phyloP scores from a whole-genome alignment of 805 yeast genomes.

The Wickerhamomyces hampshirensis region DNA sequence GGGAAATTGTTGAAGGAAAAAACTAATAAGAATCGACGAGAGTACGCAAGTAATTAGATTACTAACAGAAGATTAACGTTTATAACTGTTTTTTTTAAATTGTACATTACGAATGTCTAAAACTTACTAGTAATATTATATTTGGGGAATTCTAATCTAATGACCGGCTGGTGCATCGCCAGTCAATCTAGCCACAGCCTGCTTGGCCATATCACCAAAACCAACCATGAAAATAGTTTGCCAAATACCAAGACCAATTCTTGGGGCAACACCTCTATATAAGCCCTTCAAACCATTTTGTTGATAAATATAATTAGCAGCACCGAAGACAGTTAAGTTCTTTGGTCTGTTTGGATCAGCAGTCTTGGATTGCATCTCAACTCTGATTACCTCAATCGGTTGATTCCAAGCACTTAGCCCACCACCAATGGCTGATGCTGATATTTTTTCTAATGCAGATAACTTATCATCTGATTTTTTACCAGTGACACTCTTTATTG shows the following conservation, averaged over 20 bases:
- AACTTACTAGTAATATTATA: too few relatives aligned
- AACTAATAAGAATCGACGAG: constrained; percentile 1
- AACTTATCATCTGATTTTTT: constrained; percentile 61
- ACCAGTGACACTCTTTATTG: constrained; percentile 58
- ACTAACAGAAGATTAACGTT: too few relatives aligned
- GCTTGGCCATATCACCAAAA: constrained; percentile 89
- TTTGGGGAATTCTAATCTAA: neutral
- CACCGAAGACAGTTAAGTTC: constrained; percentile 71
- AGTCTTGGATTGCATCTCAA: constrained; percentile 97
- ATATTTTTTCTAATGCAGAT: constrained; percentile 72
- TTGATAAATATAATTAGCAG: constrained; percentile 77
- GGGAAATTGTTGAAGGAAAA: constrained; percentile 17
- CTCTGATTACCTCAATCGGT: constrained; percentile 96
- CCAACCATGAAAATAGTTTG: constrained; percentile 99
- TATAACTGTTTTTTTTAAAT: too few relatives aligned
- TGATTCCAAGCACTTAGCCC: constrained; percentile 98
- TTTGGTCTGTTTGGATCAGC: constrained; percentile 93
- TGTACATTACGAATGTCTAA: too few relatives aligned
- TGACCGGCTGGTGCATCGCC: constrained; percentile 48
- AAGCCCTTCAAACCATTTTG: constrained; percentile 85
- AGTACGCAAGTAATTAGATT: too few relatives aligned
- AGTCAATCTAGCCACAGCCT: constrained; percentile 55
- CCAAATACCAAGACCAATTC: constrained; percentile 96
- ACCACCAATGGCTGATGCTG: constrained; percentile 90
- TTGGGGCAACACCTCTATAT: constrained; percentile 94